Evolutionary conservation across 306 rosid genomes (phyloP), one percentile per base, ranked within the genome.

Genomic region (Cercis canadensis): DNA sequence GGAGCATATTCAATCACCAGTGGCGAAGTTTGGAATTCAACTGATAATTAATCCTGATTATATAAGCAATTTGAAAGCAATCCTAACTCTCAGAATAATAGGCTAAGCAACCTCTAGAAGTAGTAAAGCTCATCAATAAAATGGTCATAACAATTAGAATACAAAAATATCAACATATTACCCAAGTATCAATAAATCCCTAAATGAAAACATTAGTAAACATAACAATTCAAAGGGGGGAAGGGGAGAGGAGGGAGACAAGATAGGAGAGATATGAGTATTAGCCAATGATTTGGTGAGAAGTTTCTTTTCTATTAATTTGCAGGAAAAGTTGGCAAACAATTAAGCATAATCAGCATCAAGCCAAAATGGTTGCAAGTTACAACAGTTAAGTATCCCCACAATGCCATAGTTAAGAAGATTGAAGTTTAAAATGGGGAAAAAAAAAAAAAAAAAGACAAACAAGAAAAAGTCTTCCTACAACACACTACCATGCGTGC

Each of bases 311-410:
- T 29, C 5, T 45, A 41, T 6, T 9, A 62, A 41, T 2, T 41
- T 19, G 52, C 61, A 24, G 21, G 62, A 37, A n/a, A 45, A n/a
- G 14, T 7, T 4, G 1, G 59, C 33, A 24, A 45, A 45, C 1
- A 65, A 33, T 12, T 41, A 58, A 50, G 17, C 49, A 47, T 33
- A 75, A 67, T 50, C 34, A 66, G 14, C 5, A n/a, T 43, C 33
- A 34, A 37, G 10, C 43, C 43, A 37, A 7, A 7, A 3, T 9
- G 43, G 9, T 37, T 37, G 43, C 43, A 37, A 37, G 10, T 37
- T 6, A 24, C 3, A 24, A 24, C 3, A 24, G 29, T 7, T 37
- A 37, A 37, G 10, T 37, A 7, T 9, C 43, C 43, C 8, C 1
- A 7, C 43, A 37, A 37, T 6, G 43, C 43, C 29, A 37, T 7